These are phyloP conservation scores for Colletotrichum sp. DNA, from an alignment of 2,329 filamentous ascomycete genomes.

Conservation along the genomic window DNA sequence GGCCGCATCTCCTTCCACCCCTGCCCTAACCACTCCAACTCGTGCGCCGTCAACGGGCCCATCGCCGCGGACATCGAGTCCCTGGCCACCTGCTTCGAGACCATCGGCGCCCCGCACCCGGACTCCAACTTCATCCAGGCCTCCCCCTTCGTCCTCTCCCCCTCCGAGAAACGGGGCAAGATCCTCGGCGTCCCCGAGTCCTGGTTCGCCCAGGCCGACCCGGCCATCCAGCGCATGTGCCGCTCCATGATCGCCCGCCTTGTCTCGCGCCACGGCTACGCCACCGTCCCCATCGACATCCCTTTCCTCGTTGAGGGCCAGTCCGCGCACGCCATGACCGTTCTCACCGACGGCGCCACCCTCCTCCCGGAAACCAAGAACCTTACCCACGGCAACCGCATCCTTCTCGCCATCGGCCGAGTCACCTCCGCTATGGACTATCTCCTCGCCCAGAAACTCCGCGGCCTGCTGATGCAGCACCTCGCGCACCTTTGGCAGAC, in stretches of 20 bases:
- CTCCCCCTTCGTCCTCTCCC: constrained; percentile 28
- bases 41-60: constrained; percentile 70
- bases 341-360: constrained; percentile 66
- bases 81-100: constrained; percentile 67
- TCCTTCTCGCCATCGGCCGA: constrained; percentile 68
- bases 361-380: constrained; percentile 50
- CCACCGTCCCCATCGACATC: constrained; percentile 59
- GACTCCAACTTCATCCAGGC: constrained; percentile 56
- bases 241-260: constrained; percentile 56
- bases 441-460: constrained; percentile 71
- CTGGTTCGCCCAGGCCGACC: constrained; percentile 61
- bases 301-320: constrained; percentile 68
- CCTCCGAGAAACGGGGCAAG: constrained; percentile 37
- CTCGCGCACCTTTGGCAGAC: constrained; percentile 68
- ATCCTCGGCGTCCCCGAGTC: constrained; percentile 67
- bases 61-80: constrained; percentile 71
- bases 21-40: constrained; percentile 61
- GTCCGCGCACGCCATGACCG: constrained; percentile 75
- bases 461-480: constrained; percentile 73
- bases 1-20: constrained; percentile 68
- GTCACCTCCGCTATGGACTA: constrained; percentile 70
- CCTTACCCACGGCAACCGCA: constrained; percentile 65
- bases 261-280: constrained; percentile 55
- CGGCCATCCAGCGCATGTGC: constrained; percentile 46
- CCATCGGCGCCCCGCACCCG: constrained; percentile 69